A percentile compares a stretch with the other conserved stretches of the same genome.
Evolutionary conservation across 108 stramenopile species (phyloP).

Genomic region (Cyclotella cryptica): DNA sequence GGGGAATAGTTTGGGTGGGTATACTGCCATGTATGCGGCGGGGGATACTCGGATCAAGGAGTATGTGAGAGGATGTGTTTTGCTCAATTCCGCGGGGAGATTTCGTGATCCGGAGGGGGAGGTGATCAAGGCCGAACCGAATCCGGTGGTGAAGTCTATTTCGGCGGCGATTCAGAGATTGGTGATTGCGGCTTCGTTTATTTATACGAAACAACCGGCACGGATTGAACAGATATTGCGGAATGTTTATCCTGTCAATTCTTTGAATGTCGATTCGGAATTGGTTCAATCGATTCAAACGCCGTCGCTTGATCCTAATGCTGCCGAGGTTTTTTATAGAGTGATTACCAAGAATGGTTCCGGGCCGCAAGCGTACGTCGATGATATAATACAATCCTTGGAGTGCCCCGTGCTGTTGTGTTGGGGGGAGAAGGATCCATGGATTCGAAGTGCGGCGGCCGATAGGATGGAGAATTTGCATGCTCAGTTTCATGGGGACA

Average conservation of each 20-base stretch:
- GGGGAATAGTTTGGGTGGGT: slow-evolving; percentile 83
- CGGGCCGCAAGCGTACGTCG: slow-evolving; percentile 58
- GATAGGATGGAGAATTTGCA: slow-evolving; percentile 61
- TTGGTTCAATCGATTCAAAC: slow-evolving; percentile 74
- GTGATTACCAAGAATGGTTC: slow-evolving; percentile 59
- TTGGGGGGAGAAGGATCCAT: slow-evolving; percentile 78
- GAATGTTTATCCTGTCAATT: slow-evolving; percentile 74
- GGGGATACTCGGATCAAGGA: slow-evolving; percentile 59
- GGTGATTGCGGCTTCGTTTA: slow-evolving; percentile 72
- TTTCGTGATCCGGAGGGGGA: slow-evolving; percentile 35
- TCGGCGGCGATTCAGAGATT: slow-evolving; percentile 53
- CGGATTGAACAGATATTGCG: slow-evolving; percentile 79
- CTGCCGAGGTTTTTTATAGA: slow-evolving; percentile 76
- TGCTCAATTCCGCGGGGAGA: slow-evolving; percentile 60
- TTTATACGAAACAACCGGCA: slow-evolving; percentile 84
- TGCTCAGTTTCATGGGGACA: slow-evolving; percentile 26
- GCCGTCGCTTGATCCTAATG: slow-evolving; percentile 75
- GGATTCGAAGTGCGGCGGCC: slow-evolving; percentile 63
- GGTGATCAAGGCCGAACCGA: slow-evolving; percentile 13
- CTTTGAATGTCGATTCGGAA: slow-evolving; percentile 75
- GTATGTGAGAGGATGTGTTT: slow-evolving; percentile 59
- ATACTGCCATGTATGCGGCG: slow-evolving; percentile 63
- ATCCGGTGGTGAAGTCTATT: slow-evolving; percentile 52
- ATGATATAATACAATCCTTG: slow-evolving; percentile 56
- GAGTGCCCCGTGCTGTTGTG: slow-evolving; percentile 64